Percentiles rank a stretch among this genome's conserved stretches.
Conservation (phyloP, 1,284 basidiomycete species). For the Apiotrichum gracile region DNA sequence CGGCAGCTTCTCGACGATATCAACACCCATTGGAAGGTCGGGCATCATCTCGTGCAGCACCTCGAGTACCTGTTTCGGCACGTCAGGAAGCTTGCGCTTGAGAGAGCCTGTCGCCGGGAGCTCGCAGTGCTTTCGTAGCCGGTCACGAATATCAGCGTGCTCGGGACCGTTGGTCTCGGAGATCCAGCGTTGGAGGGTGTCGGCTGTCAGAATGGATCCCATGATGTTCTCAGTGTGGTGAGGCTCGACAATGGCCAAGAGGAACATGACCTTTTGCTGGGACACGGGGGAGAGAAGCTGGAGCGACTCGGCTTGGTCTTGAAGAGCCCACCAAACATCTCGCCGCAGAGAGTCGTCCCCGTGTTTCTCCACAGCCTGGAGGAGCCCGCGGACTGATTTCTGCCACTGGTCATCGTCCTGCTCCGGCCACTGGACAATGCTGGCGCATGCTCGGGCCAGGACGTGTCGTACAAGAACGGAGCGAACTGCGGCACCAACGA, state of each 20-base stretch:
- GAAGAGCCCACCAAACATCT: slow-evolving; percentile 26
- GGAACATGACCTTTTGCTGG: slow-evolving; percentile 2
- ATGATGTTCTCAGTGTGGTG: background rate
- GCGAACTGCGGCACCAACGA: slow-evolving; percentile 4
- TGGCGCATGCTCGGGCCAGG: slow-evolving; percentile 13
- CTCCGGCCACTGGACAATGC: slow-evolving; percentile 9
- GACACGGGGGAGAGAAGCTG: background rate
- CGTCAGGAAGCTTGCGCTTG: slow-evolving; percentile 11
- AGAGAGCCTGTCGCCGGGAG: slow-evolving; percentile 5
- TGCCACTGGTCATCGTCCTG: slow-evolving; percentile 6
- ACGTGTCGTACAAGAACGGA: slow-evolving; percentile 1
- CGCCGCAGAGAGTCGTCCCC: slow-evolving; percentile 11
- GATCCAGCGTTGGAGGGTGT: slow-evolving; percentile 1
- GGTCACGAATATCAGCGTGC: slow-evolving; percentile 4
- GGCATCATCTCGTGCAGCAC: slow-evolving; percentile 8
- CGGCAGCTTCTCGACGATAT: slow-evolving; percentile 1
- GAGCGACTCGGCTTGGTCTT: background rate
- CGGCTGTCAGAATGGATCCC: background rate
- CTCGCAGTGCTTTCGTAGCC: slow-evolving; percentile 1
- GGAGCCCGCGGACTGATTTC: slow-evolving; percentile 3
- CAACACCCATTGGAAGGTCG: slow-evolving; percentile 4
- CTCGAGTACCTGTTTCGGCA: background rate
- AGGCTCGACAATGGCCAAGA: background rate
- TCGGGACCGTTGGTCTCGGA: background rate
- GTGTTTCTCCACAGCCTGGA: slow-evolving; percentile 1